Evolutionary conservation across 179 eudicot species (phyloP), one percentile per base, ranked within the genome.

Genomic region (Silene vulgaris): DNA sequence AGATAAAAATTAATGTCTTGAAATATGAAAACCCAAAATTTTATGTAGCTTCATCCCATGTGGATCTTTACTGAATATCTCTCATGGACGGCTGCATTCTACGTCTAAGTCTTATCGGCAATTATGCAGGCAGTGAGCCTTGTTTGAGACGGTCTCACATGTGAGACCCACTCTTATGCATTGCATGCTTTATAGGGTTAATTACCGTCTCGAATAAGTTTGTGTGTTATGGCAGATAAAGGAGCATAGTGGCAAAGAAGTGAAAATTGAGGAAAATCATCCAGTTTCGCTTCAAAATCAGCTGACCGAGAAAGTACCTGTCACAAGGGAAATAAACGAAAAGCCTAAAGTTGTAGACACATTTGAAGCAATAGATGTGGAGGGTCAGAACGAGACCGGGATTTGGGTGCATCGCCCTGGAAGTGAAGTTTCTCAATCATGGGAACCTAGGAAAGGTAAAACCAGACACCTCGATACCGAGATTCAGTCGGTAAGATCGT

Each of bases 381-480:
- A 89, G 79, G 98, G 97, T 61, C 91, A 88, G 74, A 73, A 77
- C 21, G 89, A 89, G 75, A 90, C 96, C 5, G 97, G 98, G 64
- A 82, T 94, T 74, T 92, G 96, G 97, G 88, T 92, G 64, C 94
- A 90, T 76, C 91, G 78, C 56, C 97, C 97, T 14, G 95, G 98
- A 70, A 84, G 89, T 56, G 98, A 90, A 64, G 86, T 86, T 75
- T 67, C 90, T 62, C 89, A 78, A 54, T 82, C 82, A 63, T 90
- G 98, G 98, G 93, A 92, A 73, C 92, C 97, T 30, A 86, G 95
- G 74, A 92, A 92, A 76, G 95, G 92, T 19, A 89, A 80, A 69
- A 80, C 66, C 61, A 82, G 87, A 60, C 81, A 69, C 8, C 59
- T 56, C 21, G 89, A 81, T 71, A 65, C 86, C 6, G 71, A 86